Percentiles rank a stretch among this genome's conserved stretches.
phyloP scores from a whole-genome alignment of 331 rosid species.

The Stylosanthes scabra region DNA sequence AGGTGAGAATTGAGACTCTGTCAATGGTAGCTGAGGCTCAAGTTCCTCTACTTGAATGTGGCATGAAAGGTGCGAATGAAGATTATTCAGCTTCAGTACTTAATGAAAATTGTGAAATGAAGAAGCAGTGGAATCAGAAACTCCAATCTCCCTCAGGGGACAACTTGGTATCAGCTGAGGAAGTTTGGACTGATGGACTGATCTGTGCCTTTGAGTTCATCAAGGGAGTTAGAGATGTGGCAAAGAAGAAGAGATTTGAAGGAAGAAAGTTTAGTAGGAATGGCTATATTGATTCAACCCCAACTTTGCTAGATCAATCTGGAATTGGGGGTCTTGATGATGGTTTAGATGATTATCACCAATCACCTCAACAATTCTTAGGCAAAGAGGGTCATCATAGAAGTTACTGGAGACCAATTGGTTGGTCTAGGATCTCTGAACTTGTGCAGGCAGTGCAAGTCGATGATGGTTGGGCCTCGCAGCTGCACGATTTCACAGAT shows the following conservation, averaged over 20 bases:
- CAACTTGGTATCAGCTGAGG: slow-evolving; percentile 33
- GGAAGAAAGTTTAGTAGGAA: slow-evolving; percentile 19
- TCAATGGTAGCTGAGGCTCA: slow-evolving; percentile 47
- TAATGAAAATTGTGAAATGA: slow-evolving; percentile 17
- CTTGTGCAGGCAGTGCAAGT: slow-evolving; percentile 53
- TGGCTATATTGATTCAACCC: slow-evolving; percentile 19
- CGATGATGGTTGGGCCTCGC: slow-evolving; percentile 45
- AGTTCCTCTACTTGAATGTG: slow-evolving; percentile 43
- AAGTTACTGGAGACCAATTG: slow-evolving; percentile 61
- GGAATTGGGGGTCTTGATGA: slow-evolving; percentile 32
- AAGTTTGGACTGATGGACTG: slow-evolving; percentile 65
- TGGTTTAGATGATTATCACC: slow-evolving; percentile 22
- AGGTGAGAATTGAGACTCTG: neutral
- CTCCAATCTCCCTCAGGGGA: slow-evolving; percentile 12
- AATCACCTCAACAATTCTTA: slow-evolving; percentile 1
- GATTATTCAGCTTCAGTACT: neutral
- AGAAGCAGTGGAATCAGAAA: slow-evolving; percentile 40
- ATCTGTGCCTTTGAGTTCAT: slow-evolving; percentile 70
- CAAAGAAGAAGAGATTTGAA: slow-evolving; percentile 38
- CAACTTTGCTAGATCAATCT: slow-evolving; percentile 3
- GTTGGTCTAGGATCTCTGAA: slow-evolving; percentile 57
- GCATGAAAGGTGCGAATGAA: slow-evolving; percentile 14
- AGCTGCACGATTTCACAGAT: slow-evolving; percentile 39
- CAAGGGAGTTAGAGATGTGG: slow-evolving; percentile 33
- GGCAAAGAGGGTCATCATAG: slow-evolving; percentile 47